Evolutionary conservation across 371 early-diverging fungal species (phyloP).

Genomic region (Circinella umbellata): DNA sequence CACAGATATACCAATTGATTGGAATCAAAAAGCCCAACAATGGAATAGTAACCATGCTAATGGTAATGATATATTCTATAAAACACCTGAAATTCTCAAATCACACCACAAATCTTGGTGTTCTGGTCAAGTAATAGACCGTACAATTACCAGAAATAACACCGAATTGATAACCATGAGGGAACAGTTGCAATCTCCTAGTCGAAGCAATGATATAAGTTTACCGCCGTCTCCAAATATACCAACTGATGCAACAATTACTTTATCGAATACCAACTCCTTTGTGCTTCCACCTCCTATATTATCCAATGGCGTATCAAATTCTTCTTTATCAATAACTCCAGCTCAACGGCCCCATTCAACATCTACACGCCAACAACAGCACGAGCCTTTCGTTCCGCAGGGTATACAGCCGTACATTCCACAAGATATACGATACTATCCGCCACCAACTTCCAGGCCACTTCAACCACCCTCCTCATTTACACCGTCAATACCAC

Average conservation of each 20-base stretch:
- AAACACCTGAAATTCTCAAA: not conserved
- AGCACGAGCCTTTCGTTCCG: too few relatives aligned
- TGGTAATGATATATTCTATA: not conserved
- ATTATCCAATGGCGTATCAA: too few relatives aligned
- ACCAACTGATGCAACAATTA: not conserved
- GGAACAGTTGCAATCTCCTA: not conserved
- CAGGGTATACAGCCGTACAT: too few relatives aligned
- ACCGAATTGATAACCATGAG: not conserved
- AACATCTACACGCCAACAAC: too few relatives aligned
- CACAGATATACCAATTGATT: not conserved
- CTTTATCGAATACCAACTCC: not conserved
- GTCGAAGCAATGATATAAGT: not conserved
- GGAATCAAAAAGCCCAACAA: not conserved
- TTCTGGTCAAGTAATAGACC: not conserved
- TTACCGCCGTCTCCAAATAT: not conserved
- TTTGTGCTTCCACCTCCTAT: not conserved
- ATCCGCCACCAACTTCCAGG: too few relatives aligned
- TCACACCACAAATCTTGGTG: not conserved
- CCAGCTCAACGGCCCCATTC: too few relatives aligned
- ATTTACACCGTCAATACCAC: too few relatives aligned
- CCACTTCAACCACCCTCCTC: too few relatives aligned
- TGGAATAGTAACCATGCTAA: not conserved
- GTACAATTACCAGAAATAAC: not conserved
- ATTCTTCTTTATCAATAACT: too few relatives aligned
- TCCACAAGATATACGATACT: too few relatives aligned